phyloP scores from a whole-genome alignment of 345 rosid genomes.

The Carallia brachiata region DNA sequence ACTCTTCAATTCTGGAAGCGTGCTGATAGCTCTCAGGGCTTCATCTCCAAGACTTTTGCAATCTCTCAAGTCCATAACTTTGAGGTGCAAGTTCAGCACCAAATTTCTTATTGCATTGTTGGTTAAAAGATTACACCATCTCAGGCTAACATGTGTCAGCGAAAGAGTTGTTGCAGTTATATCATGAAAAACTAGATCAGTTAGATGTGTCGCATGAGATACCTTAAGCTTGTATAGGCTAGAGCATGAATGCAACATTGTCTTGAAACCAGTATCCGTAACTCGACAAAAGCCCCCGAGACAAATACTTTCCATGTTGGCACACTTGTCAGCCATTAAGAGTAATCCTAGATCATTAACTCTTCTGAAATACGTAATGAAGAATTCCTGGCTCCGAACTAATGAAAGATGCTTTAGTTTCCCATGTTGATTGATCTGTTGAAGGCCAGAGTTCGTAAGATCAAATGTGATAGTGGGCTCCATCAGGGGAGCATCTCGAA shows the following conservation, averaged over 20 bases:
- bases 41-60: constrained; percentile 79
- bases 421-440: constrained; percentile 68
- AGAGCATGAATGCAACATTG: constrained; percentile 79
- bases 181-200: constrained; percentile 89
- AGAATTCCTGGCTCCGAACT: constrained; percentile 76
- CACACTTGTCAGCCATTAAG: constrained; percentile 82
- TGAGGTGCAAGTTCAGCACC: constrained; percentile 49
- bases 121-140: constrained; percentile 83
- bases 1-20: constrained; percentile 48
- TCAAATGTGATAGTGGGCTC: constrained; percentile 67
- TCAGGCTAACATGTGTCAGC: constrained; percentile 72
- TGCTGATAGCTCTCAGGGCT: constrained; percentile 60
- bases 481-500: constrained; percentile 75
- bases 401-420: constrained; percentile 80
- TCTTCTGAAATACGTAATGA: constrained; percentile 61
- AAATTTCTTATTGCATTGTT: constrained; percentile 63
- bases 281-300: constrained; percentile 92
- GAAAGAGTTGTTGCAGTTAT: constrained; percentile 74
- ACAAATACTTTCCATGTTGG: constrained; percentile 75
- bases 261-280: constrained; percentile 81
- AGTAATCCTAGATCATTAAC: constrained; percentile 93
- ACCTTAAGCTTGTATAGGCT: constrained; percentile 71
- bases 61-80: constrained; percentile 69
- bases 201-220: constrained; percentile 67
- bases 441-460: constrained; percentile 83